Percentiles rank a stretch among this genome's conserved stretches.
Conservation (phyloP, 345 rosid genomes). For the Ceriops zippeliana region DNA sequence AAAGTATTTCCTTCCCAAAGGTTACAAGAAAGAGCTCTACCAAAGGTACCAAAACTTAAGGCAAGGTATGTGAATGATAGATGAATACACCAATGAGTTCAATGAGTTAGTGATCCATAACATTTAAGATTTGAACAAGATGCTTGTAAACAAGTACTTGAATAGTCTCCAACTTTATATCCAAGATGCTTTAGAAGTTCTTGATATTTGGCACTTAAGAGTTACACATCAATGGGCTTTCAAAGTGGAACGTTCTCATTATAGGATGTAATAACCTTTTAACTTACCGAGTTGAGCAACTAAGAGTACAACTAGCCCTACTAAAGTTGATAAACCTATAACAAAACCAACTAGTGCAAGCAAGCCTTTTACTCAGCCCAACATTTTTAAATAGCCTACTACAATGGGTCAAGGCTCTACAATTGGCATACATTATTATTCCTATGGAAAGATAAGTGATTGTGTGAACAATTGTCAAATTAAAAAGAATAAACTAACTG, state of each 20-base stretch:
- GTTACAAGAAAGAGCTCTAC: background rate
- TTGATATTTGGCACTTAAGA: background rate
- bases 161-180: background rate
- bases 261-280: too few species aligned
- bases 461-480: background rate
- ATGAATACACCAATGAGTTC: background rate
- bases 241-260: background rate
- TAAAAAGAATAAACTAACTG: background rate
- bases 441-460: background rate
- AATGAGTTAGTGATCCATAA: too few species aligned
- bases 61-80: background rate
- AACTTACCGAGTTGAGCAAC: background rate
- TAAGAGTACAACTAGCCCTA: background rate
- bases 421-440: background rate
- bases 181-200: background rate
- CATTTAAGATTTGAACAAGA: too few species aligned
- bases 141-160: too few species aligned
- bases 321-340: background rate
- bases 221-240: background rate
- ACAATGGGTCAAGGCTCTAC: too few species aligned
- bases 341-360: too few species aligned
- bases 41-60: background rate
- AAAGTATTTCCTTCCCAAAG: too few species aligned
- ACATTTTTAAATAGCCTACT: background rate
- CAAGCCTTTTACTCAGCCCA: background rate